Conservation (phyloP, 495 filamentous ascomycete species). For the Talaromyces proteolyticus region DNA sequence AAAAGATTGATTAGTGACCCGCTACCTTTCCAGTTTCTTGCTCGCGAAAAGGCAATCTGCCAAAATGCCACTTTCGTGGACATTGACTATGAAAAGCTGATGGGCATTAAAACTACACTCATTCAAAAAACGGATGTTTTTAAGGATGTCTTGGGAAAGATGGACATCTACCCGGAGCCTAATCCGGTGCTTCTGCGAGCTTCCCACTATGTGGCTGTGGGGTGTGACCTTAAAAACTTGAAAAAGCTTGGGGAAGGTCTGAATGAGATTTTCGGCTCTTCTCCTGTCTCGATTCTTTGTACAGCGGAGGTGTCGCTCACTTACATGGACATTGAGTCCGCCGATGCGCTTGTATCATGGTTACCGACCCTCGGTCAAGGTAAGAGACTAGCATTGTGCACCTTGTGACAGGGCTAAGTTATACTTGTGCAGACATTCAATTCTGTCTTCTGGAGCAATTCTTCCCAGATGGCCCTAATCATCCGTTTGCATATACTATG, state of each 20-base stretch:
- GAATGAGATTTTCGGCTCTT: slow-evolving; percentile 43
- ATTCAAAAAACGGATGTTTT: slow-evolving; percentile 58
- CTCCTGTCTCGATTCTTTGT: slow-evolving; percentile 62
- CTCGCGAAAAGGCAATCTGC: slow-evolving; percentile 50
- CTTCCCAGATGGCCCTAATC: slow-evolving; percentile 65
- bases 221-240: slow-evolving; percentile 73
- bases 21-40: slow-evolving; percentile 78
- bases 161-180: slow-evolving; percentile 37
- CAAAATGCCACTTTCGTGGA: slow-evolving; percentile 66
- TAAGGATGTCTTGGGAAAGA: slow-evolving; percentile 37
- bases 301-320: slow-evolving; percentile 86
- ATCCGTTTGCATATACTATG: slow-evolving; percentile 89
- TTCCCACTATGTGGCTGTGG: slow-evolving; percentile 68
- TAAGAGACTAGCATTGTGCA: slow-evolving; percentile 11
- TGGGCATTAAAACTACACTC: slow-evolving; percentile 63
- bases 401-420: background rate
- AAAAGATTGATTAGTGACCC: slow-evolving; percentile 61
- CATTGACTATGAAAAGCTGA: slow-evolving; percentile 80
- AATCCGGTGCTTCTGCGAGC: slow-evolving; percentile 52
- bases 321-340: slow-evolving; percentile 76
- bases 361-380: slow-evolving; percentile 57
- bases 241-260: slow-evolving; percentile 50
- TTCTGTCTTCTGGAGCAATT: slow-evolving; percentile 92
- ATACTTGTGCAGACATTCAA: slow-evolving; percentile 22
- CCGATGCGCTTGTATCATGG: slow-evolving; percentile 70